Evolutionary conservation across 129 eudicot genomes (phyloP).

Genomic region (Pseudognaphalium luteoalbum): DNA sequence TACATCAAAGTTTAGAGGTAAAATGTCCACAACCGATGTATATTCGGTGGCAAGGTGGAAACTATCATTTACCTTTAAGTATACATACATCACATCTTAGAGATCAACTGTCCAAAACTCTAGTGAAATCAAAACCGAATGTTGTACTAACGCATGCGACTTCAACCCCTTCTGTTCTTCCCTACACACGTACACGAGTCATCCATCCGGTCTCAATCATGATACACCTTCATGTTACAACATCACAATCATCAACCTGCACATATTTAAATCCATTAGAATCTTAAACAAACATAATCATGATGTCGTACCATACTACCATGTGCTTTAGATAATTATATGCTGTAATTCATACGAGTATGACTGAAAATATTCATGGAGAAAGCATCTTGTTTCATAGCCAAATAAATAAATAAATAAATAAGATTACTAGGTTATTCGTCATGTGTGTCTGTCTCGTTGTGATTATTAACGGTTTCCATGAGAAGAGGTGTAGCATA

Average conservation of each 20-base stretch:
- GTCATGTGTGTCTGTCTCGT: conserved; percentile 68
- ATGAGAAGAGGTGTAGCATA: conserved; percentile 86
- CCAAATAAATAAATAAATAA: neutral
- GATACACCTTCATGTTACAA: neutral
- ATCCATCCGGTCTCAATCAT: conserved; percentile 6
- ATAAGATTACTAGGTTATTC: conserved; percentile 39
- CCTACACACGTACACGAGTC: conserved; percentile 2
- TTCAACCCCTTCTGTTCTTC: conserved; percentile 3
- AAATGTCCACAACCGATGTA: conserved; percentile 8
- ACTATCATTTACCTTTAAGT: conserved; percentile 4
- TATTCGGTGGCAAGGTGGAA: neutral
- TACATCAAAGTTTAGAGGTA: neutral
- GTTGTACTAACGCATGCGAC: conserved; percentile 3
- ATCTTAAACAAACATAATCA: neutral
- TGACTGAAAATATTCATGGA: neutral
- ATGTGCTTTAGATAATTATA: conserved; percentile 3
- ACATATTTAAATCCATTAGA: neutral
- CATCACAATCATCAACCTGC: conserved; percentile 10
- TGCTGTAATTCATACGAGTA: conserved; percentile 10
- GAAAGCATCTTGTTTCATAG: neutral
- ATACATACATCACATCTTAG: conserved; percentile 26
- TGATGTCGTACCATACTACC: neutral
- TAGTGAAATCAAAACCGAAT: conserved; percentile 10
- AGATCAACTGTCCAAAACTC: neutral
- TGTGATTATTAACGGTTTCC: conserved; percentile 61